Percentiles rank a stretch among this genome's conserved stretches.
Conservation (phyloP, 2,329 filamentous ascomycete genomes). For the Blastomyces parvus region DNA sequence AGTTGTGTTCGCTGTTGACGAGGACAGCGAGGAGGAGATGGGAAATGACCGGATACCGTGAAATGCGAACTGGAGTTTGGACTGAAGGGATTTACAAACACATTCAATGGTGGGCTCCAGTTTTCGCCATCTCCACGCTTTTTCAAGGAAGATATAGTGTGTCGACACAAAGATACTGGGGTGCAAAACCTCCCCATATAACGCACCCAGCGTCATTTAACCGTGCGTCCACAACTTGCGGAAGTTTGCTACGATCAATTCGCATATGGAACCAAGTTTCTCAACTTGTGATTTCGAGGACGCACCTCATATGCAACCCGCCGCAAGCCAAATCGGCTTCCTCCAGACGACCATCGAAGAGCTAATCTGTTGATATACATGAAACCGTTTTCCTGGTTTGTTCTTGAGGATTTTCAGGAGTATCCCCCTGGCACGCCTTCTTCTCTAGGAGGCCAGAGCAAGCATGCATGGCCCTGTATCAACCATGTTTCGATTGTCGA, state of each 20-base stretch:
- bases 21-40: slow-evolving; percentile 17
- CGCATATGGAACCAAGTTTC: background rate
- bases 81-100: background rate
- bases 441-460: background rate
- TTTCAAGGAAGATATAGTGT: background rate
- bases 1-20: slow-evolving; percentile 48
- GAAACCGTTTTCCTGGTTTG: background rate
- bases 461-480: background rate
- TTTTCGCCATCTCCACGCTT: background rate
- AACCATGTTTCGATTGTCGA: background rate
- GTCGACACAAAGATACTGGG: background rate
- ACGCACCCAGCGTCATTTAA: background rate
- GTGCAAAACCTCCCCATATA: background rate
- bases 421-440: background rate
- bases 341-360: background rate
- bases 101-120: background rate
- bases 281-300: background rate
- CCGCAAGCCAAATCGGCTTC: background rate
- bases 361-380: background rate
- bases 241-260: background rate
- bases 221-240: background rate
- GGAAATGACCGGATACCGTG: background rate
- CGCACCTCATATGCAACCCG: background rate
- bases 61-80: background rate
- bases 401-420: background rate